Evolutionary conservation across 2,329 filamentous ascomycete genomes (phyloP).

Genomic region (Pestalotiopsis sp.): DNA sequence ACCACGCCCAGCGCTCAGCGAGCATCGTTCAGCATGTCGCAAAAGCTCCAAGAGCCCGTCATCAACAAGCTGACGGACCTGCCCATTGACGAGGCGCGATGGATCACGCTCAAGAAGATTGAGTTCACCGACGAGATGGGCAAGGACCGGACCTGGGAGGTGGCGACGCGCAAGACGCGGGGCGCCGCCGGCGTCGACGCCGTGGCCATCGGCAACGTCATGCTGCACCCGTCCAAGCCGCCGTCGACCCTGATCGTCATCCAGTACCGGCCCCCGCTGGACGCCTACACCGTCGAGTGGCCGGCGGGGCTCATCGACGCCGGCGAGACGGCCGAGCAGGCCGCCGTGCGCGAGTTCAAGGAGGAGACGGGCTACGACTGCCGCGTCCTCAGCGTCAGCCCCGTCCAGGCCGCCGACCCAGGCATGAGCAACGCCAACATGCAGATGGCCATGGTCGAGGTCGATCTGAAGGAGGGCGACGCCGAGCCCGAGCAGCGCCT

Average conservation of each 20-base stretch:
- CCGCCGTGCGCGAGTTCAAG: slow-evolving; percentile 54
- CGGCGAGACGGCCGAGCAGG: slow-evolving; percentile 52
- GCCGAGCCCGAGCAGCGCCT: slow-evolving; percentile 57
- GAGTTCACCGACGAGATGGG: slow-evolving; percentile 60
- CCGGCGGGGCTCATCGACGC: slow-evolving; percentile 57
- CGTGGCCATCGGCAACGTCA: slow-evolving; percentile 64
- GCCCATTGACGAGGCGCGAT: slow-evolving; percentile 53
- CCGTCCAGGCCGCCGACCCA: slow-evolving; percentile 58
- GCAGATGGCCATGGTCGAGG: slow-evolving; percentile 63
- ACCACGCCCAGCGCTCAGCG: neutral
- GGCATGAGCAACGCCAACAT: slow-evolving; percentile 62
- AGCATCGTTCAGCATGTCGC: slow-evolving; percentile 33
- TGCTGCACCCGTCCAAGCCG: slow-evolving; percentile 46
- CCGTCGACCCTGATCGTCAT: slow-evolving; percentile 53
- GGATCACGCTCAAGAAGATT: slow-evolving; percentile 59
- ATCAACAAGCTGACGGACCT: slow-evolving; percentile 51
- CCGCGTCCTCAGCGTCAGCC: slow-evolving; percentile 47
- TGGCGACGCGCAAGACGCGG: slow-evolving; percentile 59
- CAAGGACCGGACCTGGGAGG: slow-evolving; percentile 60
- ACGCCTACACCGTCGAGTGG: slow-evolving; percentile 55
- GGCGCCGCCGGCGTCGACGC: slow-evolving; percentile 58
- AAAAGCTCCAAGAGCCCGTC: slow-evolving; percentile 45
- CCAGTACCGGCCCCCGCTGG: slow-evolving; percentile 54
- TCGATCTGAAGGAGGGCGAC: slow-evolving; percentile 51
- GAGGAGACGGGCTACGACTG: slow-evolving; percentile 62